Evolutionary conservation across 129 eudicot genomes (phyloP), one percentile per base, ranked within the genome.

Genomic region (Escallonia rubra): DNA sequence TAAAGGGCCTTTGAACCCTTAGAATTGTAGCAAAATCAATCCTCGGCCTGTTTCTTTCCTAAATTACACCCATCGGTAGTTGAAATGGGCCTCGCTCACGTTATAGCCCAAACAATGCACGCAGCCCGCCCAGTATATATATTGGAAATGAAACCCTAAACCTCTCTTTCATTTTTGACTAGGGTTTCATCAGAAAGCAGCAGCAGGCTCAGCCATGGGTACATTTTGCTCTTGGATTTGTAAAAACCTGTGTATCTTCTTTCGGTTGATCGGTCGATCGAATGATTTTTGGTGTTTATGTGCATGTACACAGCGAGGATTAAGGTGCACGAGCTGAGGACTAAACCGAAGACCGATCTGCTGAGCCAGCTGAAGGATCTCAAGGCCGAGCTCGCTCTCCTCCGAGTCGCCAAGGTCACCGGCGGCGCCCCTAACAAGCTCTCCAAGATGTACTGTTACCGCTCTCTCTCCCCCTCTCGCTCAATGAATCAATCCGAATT

Each of bases 341-440:
- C 61, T 63, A 87, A 87, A 69, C 14, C 72, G 4, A 87, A 85
- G 81, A 70, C 59, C 5, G 96, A 88, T 41, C 66, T 88, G 74
- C 66, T 85, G 70, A 58, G 74, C 45, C 91, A 85, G 66, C 74
- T 85, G 75, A 85, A 88, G 79, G 96, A 82, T 57, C 78, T 88
- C 55, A 88, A 88, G 79, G 85, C 82, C 12, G 91, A 85, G 66
- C 86, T 85, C 44, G 79, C 88, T 7, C 80, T 79, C 51, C 90
- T 88, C 52, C 83, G 88, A 55, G 91, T 88, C n/a, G 96, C 96
- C 12, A 88, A 88, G 72, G 96, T 85, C 77, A 88, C 96, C 46
- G 91, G 96, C 44, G 96, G 96, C 41, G 96, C 91, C 3, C 86
- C 91, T 3, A 88, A 88, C 81, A 88, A 88, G 82, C 88, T 88